Base-by-base conservation (phyloP, 768 basidiomycete genomes). In the Amanita subjunquillea region DNA sequence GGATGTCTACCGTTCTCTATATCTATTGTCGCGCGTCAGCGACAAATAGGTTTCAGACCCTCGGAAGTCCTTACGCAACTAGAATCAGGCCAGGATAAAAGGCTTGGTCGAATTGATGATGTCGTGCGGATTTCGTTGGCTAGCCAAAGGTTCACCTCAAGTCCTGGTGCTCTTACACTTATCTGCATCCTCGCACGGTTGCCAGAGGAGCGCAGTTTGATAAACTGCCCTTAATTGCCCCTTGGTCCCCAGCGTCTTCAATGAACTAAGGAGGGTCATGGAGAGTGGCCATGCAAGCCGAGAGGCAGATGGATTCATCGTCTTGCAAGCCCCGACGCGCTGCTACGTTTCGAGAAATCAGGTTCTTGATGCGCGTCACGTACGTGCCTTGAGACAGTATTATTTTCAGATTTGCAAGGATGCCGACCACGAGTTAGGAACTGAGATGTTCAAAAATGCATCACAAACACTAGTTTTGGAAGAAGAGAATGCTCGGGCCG, bases 361-460 rank as follows among this genome's bases (percentile, higher is more conserved):
- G 6, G 1, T 25, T 15, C 48, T 50, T 13, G 37, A 50, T 25
- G 20, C 23, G 15, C 13, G 36, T 20, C 48, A 38, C 8, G 22
- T 23, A 22, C 22, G 6, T 37, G 38, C 34, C 4, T 15, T 50
- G 13, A 20, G 38, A 15, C 25, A 15, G 9, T 30, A 50, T 27
- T 50, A 50, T 50, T 50, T 40, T 36, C 49, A 50, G 25, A 22
- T 50, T 23, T 50, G 49, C 37, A n/a, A n/a, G 12, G 36, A 50
- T 23, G 37, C 17, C 22, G 25, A 17, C 3, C 27, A 50, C 27
- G 37, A 40, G 4, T 9, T 50, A 23, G 48, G 48, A 29, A 50
- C 48, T 13, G 36, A 37, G 17, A 20, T 23, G 17, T 50, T 50
- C 37, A 50, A 40, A 25, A 38, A 25, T 8, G 48, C 48, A 9